Base-by-base conservation (phyloP, 179 eudicot genomes). In the Actinidia arguta region DNA sequence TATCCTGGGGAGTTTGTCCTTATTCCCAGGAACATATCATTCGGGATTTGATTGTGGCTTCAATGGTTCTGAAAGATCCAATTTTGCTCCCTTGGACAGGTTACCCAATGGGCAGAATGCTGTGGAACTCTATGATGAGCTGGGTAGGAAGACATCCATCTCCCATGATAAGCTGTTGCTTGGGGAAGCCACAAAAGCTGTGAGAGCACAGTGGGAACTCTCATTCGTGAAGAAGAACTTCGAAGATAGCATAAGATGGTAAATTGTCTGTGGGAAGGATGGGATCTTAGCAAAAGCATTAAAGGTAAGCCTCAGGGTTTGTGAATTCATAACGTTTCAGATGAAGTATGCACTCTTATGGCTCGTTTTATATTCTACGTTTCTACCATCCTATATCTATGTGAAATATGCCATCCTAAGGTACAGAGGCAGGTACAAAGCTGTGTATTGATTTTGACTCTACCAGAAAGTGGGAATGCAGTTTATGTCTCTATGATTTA, bases 61-160 rank as follows among this genome's bases (percentile, higher is more conserved):
- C 83, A 93, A 86, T 86, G 87, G 90, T 87, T 85, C 92, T 42
- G 93, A 88, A 66, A 84, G 88, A 20, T 92, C 86, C 36, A 79
- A 80, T 51, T 87, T 92, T 85, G 98, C 98, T 83, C 94, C 97
- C 58, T 80, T 94, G 74, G 94, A 92, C 85, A 94, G 98, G 99
- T 87, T 96, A 80, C 93, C 96, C 63, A 86, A 89, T 86, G 99
- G 99, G 39, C 93, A 83, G 83, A 76, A 82, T 86, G 80, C 80
- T 46, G 78, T 79, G 73, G 95, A 96, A 85, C 81, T 88, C 48
- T 93, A 92, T 74, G 86, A 91, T 70, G 95, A 85, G 75, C 85
- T 79, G n/a, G 62, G 87, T 81, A 87, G 91, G 80, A 93, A 90
- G 85, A 90, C 97, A 24, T 86, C 84, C 24, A 86, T 96, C 61